These are phyloP conservation scores for Acidomyces sp. DNA, from an alignment of 495 filamentous ascomycete genomes.

Conservation along the genomic window DNA sequence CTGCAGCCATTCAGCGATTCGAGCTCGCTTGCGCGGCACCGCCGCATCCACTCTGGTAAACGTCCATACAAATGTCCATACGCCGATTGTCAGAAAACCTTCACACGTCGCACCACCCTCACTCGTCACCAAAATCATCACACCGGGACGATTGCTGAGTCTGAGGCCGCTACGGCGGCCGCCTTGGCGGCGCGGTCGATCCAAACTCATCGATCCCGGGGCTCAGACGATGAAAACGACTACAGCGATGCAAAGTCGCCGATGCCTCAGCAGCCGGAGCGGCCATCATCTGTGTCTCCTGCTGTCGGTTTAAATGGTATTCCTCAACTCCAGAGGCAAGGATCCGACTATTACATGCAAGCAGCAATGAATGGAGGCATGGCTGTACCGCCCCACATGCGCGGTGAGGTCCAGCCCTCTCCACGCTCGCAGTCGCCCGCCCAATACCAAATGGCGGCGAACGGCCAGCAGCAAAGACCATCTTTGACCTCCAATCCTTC, in stretches of 20 bases:
- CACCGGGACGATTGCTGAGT: conserved; percentile 88
- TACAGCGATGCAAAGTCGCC: conserved; percentile 63
- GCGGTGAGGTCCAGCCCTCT: conserved; percentile 62
- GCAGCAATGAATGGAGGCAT: conserved; percentile 33
- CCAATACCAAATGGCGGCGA: conserved; percentile 35
- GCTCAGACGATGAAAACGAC: conserved; percentile 64
- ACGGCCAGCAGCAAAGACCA: conserved; percentile 46
- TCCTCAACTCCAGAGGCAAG: conserved; percentile 54
- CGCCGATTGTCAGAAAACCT: conserved; percentile 96
- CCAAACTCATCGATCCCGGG: conserved; percentile 40
- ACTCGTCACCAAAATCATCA: conserved; percentile 95
- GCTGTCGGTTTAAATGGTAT: conserved; percentile 60
- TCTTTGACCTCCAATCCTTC: conserved; percentile 68
- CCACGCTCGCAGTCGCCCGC: conserved; percentile 44
- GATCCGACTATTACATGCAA: conserved; percentile 53
- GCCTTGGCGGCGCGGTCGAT: conserved; percentile 50
- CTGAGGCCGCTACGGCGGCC: conserved; percentile 76
- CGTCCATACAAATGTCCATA: conserved; percentile 96
- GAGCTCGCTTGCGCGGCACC: conserved; percentile 84
- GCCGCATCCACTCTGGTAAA: conserved; percentile 90
- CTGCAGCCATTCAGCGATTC: conserved; percentile 96
- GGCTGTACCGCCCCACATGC: conserved; percentile 65
- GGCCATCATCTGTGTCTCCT: conserved; percentile 66
- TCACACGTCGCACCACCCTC: conserved; percentile 86
- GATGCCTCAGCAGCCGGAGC: conserved; percentile 71